Evolutionary conservation across 495 filamentous ascomycete species (phyloP), one percentile per base, ranked within the genome.

Genomic region (Penicillium waksmanii): DNA sequence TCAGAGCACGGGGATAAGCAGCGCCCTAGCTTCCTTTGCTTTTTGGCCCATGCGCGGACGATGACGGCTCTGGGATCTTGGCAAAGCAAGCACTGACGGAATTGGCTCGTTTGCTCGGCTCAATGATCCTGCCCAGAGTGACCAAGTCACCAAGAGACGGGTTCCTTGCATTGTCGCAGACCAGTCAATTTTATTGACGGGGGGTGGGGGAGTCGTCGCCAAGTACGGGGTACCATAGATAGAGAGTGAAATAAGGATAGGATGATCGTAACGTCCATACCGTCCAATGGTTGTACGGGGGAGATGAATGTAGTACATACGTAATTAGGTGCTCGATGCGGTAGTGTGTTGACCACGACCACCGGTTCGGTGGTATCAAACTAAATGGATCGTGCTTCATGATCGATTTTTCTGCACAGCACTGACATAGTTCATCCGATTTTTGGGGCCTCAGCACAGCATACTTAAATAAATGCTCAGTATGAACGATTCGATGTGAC

Each of bases 21-120:
- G 58, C 55, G 61, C 50, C 51, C 34, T 49, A 48, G 46, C 46
- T 46, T 36, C 33, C n/a, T 47, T 58, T 57, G 40, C 17, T 10
- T 17, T 58, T 48, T 56, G 56, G 56, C 36, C 53, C 51, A 55
- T 56, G 60, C 51, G 46, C 46, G 18, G 57, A 56, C 58, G 56
- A 60, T 58, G 57, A 55, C 40, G 55, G 54, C 38, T 52, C 57
- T 58, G 61, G 66, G 60, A 57, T 46, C 63, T 68, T 66, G 63
- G 66, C 66, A 60, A 61, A 51, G 31, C 42, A 58, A 57, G 56
- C 31, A 15, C 8, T 31, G 44, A 12, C 48, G 42, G 43, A 51
- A 55, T 62, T 57, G 59, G 42, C 15, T 57, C 50, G 51, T 21
- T 31, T 47, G 46, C 53, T 62, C 62, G 59, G 62, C 54, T 55